phyloP scores from a whole-genome alignment of 192 early-diverging fungal species.

The Coemansia asiatica region DNA sequence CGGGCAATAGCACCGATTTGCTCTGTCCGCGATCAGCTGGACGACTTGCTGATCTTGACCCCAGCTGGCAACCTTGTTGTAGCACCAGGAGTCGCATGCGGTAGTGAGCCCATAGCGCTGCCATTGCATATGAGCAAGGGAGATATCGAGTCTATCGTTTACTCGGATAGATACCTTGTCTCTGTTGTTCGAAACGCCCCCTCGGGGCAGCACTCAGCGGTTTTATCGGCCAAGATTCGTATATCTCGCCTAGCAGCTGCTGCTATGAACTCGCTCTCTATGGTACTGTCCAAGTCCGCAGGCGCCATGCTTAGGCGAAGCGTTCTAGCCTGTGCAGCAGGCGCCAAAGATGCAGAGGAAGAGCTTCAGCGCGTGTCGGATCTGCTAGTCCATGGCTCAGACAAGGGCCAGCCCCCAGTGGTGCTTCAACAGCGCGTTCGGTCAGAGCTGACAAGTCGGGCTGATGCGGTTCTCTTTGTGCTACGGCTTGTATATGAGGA shows the following conservation, averaged over 20 bases:
- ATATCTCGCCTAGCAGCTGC: constrained; percentile 22
- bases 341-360: constrained; percentile 2
- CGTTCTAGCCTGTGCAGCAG: constrained; percentile 12
- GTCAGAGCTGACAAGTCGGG: constrained; percentile 31
- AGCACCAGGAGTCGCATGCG: constrained; percentile 15
- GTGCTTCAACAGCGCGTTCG: constrained; percentile 19
- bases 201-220: not conserved
- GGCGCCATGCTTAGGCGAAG: constrained; percentile 21
- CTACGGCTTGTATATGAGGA: constrained; percentile 46
- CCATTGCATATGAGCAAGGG: not conserved
- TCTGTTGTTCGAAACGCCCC: not conserved
- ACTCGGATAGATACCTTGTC: not conserved
- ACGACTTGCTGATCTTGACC: constrained; percentile 38
- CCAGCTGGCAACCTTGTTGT: constrained; percentile 18
- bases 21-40: constrained; percentile 15
- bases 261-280: constrained; percentile 23
- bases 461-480: constrained; percentile 32
- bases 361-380: constrained; percentile 22
- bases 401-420: constrained; percentile 7
- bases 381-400: constrained; percentile 25
- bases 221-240: constrained; percentile 9
- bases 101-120: constrained; percentile 16
- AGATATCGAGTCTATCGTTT: constrained; percentile 7
- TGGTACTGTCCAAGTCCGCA: constrained; percentile 24
- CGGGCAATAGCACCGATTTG: constrained; percentile 23